Conservation (phyloP, 805 yeast species). For the Kodamaea fukazawae region DNA sequence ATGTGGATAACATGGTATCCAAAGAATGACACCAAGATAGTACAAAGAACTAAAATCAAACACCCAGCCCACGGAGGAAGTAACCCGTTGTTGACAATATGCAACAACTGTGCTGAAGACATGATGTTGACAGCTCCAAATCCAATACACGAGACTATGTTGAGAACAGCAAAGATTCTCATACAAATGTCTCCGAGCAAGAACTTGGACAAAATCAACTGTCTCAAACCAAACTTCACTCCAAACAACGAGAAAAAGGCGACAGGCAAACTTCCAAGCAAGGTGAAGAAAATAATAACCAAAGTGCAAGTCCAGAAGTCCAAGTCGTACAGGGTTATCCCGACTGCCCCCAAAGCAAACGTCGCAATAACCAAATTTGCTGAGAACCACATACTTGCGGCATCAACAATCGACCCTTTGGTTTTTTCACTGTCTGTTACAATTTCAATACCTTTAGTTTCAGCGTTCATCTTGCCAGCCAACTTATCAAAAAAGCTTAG, state of each 20-base stretch:
- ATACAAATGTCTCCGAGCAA: slow-evolving; percentile 72
- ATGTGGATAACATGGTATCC: slow-evolving; percentile 80
- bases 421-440: slow-evolving; percentile 75
- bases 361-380: slow-evolving; percentile 88
- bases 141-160: slow-evolving; percentile 83
- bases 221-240: slow-evolving; percentile 80
- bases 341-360: slow-evolving; percentile 65
- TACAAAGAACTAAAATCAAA: slow-evolving; percentile 61
- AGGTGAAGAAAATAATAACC: slow-evolving; percentile 65
- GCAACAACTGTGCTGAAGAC: slow-evolving; percentile 79
- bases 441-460: slow-evolving; percentile 72
- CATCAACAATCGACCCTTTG: slow-evolving; percentile 60
- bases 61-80: slow-evolving; percentile 92
- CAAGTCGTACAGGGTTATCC: slow-evolving; percentile 58
- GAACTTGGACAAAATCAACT: slow-evolving; percentile 76
- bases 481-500: slow-evolving; percentile 22
- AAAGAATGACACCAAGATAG: slow-evolving; percentile 72
- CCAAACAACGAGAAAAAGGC: slow-evolving; percentile 83
- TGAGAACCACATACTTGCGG: slow-evolving; percentile 87
- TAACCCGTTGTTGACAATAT: slow-evolving; percentile 62
- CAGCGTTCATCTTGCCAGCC: slow-evolving; percentile 39
- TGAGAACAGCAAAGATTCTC: slow-evolving; percentile 73
- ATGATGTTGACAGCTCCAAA: slow-evolving; percentile 94
- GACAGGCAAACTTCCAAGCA: slow-evolving; percentile 72
- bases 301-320: slow-evolving; percentile 71